These are phyloP conservation scores for Globisporangium okanoganense DNA, from an alignment of 352 stramenopile genomes.

Conservation along the genomic window DNA sequence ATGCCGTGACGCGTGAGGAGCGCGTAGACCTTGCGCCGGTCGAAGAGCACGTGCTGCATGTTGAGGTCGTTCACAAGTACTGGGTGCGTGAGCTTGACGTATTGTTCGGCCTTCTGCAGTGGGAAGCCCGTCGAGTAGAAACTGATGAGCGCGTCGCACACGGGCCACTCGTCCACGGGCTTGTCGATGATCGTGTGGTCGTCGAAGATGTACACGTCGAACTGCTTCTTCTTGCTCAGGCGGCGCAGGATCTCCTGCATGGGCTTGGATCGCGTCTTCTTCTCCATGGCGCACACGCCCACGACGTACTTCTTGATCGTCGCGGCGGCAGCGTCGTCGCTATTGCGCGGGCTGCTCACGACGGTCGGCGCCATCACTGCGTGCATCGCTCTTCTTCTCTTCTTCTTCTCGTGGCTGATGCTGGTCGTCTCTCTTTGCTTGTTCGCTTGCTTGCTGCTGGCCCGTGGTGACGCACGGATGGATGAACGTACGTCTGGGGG, in stretches of 20 bases:
- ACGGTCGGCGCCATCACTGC: conserved; percentile 1
- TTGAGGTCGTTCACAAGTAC: conserved; percentile 98
- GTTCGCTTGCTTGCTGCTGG: not conserved
- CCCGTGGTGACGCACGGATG: too few species aligned
- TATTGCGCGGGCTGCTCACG: conserved; percentile 1
- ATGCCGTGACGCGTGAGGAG: conserved; percentile 93
- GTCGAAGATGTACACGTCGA: conserved; percentile 97
- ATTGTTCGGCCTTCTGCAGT: conserved; percentile 95
- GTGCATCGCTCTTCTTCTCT: conserved; percentile 1
- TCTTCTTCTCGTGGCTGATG: not conserved
- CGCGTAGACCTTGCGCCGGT: conserved; percentile 95
- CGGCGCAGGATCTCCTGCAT: conserved; percentile 96
- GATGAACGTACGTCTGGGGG: too few species aligned
- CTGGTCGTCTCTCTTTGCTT: too few species aligned
- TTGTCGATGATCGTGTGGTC: conserved; percentile 95
- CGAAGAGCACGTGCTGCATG: conserved; percentile 96
- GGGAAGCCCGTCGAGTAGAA: conserved; percentile 99
- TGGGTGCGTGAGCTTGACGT: conserved; percentile 93
- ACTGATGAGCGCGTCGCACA: conserved; percentile 97
- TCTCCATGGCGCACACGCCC: conserved; percentile 99
- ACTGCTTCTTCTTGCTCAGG: conserved; percentile 90
- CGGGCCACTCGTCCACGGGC: conserved; percentile 93
- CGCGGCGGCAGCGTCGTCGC: conserved; percentile 1
- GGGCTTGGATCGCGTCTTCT: conserved; percentile 97
- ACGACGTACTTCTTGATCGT: conserved; percentile 77